Base-by-base conservation (phyloP, 371 early-diverging fungal species). In the Phascolomyces articulosus region DNA sequence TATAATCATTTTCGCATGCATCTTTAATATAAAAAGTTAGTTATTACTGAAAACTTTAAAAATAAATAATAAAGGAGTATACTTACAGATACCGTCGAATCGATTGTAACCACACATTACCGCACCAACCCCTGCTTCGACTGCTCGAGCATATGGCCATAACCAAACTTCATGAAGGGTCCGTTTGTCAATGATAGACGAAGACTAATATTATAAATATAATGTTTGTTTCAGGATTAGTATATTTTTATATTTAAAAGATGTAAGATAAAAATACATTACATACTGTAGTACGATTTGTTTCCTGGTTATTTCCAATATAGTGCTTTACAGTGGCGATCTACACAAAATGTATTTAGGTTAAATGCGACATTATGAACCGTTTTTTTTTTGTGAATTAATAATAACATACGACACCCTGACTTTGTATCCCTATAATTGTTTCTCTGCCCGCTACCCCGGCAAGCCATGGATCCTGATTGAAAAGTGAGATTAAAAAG, bases 291-390 rank as follows among this genome's bases (percentile, higher is more conserved):
- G 28, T 60, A 2, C 73, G 64, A 40, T 69, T 64, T 0, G 64
- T 65, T 58, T 86, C 86, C 57, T 86, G 86, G 27, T 85, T 82
- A 59, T 85, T 84, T 2, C 69, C 83, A 54, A 82, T 67, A 13
- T 69, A 74, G 48, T 87, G 88, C 65, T 87, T 87, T 34, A 75
- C 82, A 18, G 83, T 82, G 3, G 86, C 79, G 49, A 83, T 77
- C 76, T 75, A 48, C 8, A 23, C 9, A 34, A 58, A 11, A 29
- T 26, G 16, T 20, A 55, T 40, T 28, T 20, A 38, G 9, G 4
- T 4, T 49, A 54, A 34, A 23, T 40, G 3, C 40, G 3, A n/a
- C n/a, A n/a, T n/a, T n/a, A n/a, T n/a, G n/a, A n/a, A 8, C 34
- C n/a, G 28, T 56, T 7, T 1, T 26, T n/a, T n/a, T n/a, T n/a